These are phyloP conservation scores for Suillus brevipes DNA, from an alignment of 768 basidiomycete species.

Conservation along the genomic window DNA sequence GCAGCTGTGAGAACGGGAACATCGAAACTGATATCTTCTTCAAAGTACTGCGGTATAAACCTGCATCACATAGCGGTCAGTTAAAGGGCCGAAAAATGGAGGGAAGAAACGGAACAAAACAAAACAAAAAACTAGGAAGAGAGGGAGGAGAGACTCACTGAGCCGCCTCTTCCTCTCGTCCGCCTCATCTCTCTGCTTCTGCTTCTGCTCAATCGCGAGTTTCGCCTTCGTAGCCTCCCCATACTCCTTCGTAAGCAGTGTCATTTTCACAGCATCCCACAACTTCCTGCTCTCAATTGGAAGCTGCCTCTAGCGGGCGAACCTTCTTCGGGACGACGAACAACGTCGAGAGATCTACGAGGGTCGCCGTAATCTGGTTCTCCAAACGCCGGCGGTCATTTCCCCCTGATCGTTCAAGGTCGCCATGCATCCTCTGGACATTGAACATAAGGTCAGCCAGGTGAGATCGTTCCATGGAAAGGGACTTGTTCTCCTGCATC, in stretches of 20 bases:
- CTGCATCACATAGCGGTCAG: slow-evolving; percentile 34
- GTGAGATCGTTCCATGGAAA: slow-evolving; percentile 80
- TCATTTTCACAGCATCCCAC: slow-evolving; percentile 82
- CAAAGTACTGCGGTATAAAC: slow-evolving; percentile 77
- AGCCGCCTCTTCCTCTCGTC: slow-evolving; percentile 80
- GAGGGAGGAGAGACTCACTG: slow-evolving; percentile 54
- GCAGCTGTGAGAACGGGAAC: slow-evolving; percentile 67
- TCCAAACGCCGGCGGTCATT: slow-evolving; percentile 84
- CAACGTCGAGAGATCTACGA: slow-evolving; percentile 77
- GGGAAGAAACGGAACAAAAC: too few species aligned
- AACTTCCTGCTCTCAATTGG: slow-evolving; percentile 81
- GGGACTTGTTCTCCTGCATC: slow-evolving; percentile 79
- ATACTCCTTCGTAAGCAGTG: slow-evolving; percentile 81
- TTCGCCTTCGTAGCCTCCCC: slow-evolving; percentile 91
- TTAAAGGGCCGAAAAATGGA: not conserved
- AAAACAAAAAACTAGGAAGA: not conserved
- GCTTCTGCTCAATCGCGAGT: slow-evolving; percentile 87
- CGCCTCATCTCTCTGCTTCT: slow-evolving; percentile 87
- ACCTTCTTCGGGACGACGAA: slow-evolving; percentile 80
- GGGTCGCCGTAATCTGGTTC: slow-evolving; percentile 64
- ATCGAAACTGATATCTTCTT: slow-evolving; percentile 64
- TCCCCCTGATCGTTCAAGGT: slow-evolving; percentile 79
- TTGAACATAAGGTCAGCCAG: slow-evolving; percentile 86
- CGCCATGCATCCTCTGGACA: slow-evolving; percentile 88
- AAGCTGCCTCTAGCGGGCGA: slow-evolving; percentile 76